Evolutionary conservation across 352 stramenopile genomes (phyloP).

Genomic region (Phytophthora sp.): DNA sequence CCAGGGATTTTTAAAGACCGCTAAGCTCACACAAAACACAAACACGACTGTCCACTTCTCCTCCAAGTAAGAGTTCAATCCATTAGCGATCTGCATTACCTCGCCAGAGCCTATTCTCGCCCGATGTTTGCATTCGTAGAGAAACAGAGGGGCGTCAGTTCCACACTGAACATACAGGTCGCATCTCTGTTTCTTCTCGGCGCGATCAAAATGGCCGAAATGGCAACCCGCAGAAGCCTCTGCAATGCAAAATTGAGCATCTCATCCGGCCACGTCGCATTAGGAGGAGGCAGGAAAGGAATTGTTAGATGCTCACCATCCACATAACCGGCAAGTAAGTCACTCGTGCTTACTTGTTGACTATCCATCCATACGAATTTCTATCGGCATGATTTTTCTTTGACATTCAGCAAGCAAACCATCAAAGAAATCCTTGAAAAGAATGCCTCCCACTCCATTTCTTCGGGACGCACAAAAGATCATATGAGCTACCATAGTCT

Average conservation of each 20-base stretch:
- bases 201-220: neutral
- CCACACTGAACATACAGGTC: neutral
- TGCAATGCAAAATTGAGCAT: no score
- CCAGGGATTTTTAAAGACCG: neutral
- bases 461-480: neutral
- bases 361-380: neutral
- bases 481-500: slow-evolving; percentile 3
- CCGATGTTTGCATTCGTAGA: neutral
- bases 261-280: neutral
- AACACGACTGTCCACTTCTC: neutral
- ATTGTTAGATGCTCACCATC: neutral
- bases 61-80: neutral
- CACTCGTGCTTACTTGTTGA: neutral
- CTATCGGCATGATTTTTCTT: neutral
- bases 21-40: neutral
- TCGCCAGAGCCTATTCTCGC: neutral
- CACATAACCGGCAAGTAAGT: neutral
- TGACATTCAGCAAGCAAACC: slow-evolving; percentile 1
- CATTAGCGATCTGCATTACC: neutral
- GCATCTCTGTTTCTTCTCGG: neutral
- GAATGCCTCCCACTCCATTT: slow-evolving; percentile 3
- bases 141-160: neutral
- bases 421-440: neutral
- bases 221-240: neutral
- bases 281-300: neutral